Conservation (phyloP, 2,329 filamentous ascomycete species). For the Akanthomyces dipterigenus region DNA sequence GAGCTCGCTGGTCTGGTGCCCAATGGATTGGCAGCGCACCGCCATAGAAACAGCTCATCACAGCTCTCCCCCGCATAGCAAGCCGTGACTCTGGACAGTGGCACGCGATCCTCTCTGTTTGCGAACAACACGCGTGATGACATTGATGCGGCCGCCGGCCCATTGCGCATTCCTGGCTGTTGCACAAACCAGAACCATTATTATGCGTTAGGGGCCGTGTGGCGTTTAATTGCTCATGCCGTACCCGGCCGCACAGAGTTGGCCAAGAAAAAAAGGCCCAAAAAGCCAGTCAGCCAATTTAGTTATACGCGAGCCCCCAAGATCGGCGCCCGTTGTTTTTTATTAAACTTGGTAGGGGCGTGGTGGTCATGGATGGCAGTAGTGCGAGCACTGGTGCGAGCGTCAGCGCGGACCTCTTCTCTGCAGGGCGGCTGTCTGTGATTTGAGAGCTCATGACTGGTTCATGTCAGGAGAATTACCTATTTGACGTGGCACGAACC, state of each 20-base stretch:
- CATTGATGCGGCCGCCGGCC: no score
- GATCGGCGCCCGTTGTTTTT: background rate
- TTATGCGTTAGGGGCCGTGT: background rate
- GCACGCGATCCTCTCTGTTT: background rate
- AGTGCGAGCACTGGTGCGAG: background rate
- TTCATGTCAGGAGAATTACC: background rate
- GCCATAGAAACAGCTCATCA: no score
- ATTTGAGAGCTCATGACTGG: background rate
- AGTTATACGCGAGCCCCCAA: background rate
- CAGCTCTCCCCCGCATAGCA: no score
- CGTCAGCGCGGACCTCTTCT: background rate
- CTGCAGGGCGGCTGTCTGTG: background rate
- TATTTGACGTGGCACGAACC: background rate
- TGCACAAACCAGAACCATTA: background rate
- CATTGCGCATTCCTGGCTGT: background rate
- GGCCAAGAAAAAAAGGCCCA: background rate
- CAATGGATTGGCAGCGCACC: no score
- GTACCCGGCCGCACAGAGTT: background rate
- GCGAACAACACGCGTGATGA: background rate
- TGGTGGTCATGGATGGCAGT: background rate
- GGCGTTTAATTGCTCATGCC: background rate
- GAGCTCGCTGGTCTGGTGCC: no score
- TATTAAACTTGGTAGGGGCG: background rate
- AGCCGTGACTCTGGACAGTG: no score
- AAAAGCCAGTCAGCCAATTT: background rate